Evolutionary conservation across 805 yeast species (phyloP).

Genomic region (Zygotorulaspora danielsina): DNA sequence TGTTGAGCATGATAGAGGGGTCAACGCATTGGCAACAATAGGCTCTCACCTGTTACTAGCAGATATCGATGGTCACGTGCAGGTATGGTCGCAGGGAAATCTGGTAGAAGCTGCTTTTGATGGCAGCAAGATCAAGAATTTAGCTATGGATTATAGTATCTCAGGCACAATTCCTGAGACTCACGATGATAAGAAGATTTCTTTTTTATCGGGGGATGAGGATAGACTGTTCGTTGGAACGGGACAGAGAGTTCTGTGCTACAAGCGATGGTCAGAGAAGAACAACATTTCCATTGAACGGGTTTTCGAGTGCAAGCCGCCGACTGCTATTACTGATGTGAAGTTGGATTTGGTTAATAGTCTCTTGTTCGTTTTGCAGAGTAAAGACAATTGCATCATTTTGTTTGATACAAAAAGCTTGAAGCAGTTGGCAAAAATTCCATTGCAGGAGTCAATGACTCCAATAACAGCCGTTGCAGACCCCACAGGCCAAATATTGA

Average conservation of each 20-base stretch:
- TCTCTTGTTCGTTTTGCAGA: constrained; percentile 24
- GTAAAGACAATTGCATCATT: constrained; percentile 22
- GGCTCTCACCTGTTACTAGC: constrained; percentile 19
- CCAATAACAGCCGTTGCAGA: constrained; percentile 31
- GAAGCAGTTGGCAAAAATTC: constrained; percentile 17
- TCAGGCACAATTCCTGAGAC: constrained; percentile 5
- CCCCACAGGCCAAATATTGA: constrained; percentile 28
- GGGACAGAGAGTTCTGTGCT: constrained; percentile 20
- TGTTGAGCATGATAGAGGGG: constrained; percentile 25
- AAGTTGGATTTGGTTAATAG: constrained; percentile 19
- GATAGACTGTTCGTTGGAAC: constrained; percentile 23
- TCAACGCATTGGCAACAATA: constrained; percentile 24
- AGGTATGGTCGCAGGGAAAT: constrained; percentile 26
- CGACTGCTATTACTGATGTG: constrained; percentile 30
- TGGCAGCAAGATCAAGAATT: constrained; percentile 19
- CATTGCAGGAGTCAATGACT: constrained; percentile 14
- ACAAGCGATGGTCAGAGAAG: constrained; percentile 18
- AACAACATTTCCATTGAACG: constrained; percentile 1
- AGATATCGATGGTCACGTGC: constrained; percentile 26
- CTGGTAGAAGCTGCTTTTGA: constrained; percentile 32
- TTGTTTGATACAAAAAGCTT: constrained; percentile 17
- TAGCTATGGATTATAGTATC: constrained; percentile 10
- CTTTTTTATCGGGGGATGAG: constrained; percentile 17
- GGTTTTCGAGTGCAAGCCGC: constrained; percentile 17
- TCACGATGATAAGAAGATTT: constrained; percentile 14